Percentiles rank a stretch among this genome's conserved stretches.
These are phyloP conservation scores for Eucalyptus sp. DNA, from an alignment of 345 rosid genomes.

Conservation along the genomic window DNA sequence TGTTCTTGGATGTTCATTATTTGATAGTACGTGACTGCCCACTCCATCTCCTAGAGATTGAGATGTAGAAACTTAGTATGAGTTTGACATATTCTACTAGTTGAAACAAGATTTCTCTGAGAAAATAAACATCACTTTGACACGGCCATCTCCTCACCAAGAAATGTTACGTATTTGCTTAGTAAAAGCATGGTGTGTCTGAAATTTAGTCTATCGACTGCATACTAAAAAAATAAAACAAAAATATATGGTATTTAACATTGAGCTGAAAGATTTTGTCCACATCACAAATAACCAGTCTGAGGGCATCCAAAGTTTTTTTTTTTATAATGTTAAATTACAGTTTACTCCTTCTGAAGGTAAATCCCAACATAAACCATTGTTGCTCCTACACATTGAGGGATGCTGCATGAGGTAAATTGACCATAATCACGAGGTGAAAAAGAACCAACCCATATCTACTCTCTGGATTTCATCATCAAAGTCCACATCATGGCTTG, in stretches of 20 bases:
- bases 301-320: background rate
- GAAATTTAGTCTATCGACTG: background rate
- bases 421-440: background rate
- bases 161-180: background rate
- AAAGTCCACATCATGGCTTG: conserved; percentile 74
- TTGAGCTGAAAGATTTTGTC: background rate
- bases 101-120: background rate
- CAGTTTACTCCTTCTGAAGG: background rate
- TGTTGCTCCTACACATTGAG: background rate
- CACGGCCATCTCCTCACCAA: background rate
- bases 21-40: conserved; percentile 1
- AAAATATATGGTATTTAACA: background rate
- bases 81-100: background rate
- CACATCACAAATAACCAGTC: background rate
- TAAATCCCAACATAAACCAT: background rate
- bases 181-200: background rate
- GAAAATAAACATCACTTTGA: background rate
- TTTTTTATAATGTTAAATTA: background rate
- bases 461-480: conserved; percentile 53
- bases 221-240: background rate
- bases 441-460: conserved; percentile 30
- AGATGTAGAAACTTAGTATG: background rate
- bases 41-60: conserved; percentile 41
- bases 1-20: conserved; percentile 45
- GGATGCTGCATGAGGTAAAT: background rate